These are phyloP conservation scores for Colletotrichum sp. DNA, from an alignment of 2,329 filamentous ascomycete species.

Conservation along the genomic window DNA sequence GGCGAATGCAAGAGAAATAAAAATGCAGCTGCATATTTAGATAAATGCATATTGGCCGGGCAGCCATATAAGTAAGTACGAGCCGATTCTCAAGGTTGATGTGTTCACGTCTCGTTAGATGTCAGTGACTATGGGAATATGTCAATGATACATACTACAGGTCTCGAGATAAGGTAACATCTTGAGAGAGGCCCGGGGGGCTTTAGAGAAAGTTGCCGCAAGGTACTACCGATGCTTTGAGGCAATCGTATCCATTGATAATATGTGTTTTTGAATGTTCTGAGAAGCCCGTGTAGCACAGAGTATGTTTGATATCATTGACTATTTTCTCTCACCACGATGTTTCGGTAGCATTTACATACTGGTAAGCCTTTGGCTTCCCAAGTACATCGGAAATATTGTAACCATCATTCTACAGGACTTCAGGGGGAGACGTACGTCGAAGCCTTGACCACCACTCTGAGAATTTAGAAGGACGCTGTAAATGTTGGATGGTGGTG, in stretches of 20 bases:
- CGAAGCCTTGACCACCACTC: not conserved
- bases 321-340: not conserved
- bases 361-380: not conserved
- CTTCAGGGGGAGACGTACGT: too few relatives aligned
- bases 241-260: rapidly evolving
- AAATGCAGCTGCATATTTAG: not conserved
- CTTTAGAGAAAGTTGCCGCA: not conserved
- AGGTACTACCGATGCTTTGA: not conserved
- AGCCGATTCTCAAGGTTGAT: not conserved
- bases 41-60: not conserved
- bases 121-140: not conserved
- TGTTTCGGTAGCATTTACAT: not conserved
- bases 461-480: not conserved
- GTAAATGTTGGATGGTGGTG: not conserved
- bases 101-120: not conserved
- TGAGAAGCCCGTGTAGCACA: not conserved
- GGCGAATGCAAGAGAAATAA: not conserved
- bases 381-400: too few relatives aligned
- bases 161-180: not conserved
- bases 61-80: not conserved
- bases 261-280: not conserved
- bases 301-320: not conserved
- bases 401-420: too few relatives aligned
- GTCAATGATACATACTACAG: not conserved
- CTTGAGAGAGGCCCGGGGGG: not conserved